phyloP scores from a whole-genome alignment of 306 rosid genomes.

The Fagus sylvatica region DNA sequence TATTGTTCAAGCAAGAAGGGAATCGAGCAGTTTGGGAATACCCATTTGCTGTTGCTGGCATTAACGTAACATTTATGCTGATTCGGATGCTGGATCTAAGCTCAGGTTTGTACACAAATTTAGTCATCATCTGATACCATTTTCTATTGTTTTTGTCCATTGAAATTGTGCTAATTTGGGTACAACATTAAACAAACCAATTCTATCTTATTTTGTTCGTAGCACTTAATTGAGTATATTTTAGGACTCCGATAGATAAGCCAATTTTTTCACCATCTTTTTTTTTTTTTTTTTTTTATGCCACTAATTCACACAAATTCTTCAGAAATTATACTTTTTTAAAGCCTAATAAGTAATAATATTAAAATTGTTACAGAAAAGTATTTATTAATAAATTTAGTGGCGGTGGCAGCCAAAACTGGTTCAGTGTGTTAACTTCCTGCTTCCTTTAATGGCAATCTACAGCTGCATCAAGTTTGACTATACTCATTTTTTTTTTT shows the following conservation, averaged over 20 bases:
- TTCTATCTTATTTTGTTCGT: neutral
- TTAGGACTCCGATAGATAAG: neutral
- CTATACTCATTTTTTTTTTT: neutral
- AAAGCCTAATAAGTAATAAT: neutral
- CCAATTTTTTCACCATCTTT: neutral
- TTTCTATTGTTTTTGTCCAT: neutral
- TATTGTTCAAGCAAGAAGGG: conserved; percentile 81
- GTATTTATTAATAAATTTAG: neutral
- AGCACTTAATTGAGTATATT: neutral
- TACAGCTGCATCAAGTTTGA: neutral
- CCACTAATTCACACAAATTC: neutral
- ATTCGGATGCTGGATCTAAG: conserved; percentile 83
- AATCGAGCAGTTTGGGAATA: conserved; percentile 90
- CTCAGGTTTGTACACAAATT: conserved; percentile 51
- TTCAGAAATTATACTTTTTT: neutral
- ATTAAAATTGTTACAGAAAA: neutral
- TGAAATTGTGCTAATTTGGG: neutral
- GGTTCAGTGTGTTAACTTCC: neutral
- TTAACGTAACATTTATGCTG: conserved; percentile 85
- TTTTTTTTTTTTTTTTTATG: neutral
- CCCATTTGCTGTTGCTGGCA: conserved; percentile 97
- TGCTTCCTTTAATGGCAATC: neutral
- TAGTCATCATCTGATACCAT: neutral
- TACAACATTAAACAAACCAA: neutral
- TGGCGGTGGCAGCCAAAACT: neutral